These are phyloP conservation scores for Acaromyces ingoldii DNA, from an alignment of 1,284 basidiomycete genomes.

Conservation along the genomic window DNA sequence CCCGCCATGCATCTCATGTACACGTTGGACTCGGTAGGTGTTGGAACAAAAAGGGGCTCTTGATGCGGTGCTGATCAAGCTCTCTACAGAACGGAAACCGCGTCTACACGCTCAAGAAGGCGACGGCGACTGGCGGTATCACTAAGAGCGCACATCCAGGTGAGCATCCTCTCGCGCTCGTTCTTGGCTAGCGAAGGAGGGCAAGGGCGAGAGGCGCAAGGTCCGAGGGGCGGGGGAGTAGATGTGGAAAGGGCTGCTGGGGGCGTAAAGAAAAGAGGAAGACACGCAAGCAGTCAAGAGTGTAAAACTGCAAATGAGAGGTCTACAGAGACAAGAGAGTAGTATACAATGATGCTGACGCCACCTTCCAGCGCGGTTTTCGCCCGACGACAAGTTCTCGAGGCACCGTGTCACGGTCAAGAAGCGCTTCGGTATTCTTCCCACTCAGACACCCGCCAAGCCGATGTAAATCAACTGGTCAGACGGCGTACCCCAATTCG, in stretches of 20 bases:
- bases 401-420: conserved; percentile 49
- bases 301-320: too few relatives aligned
- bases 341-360: too few relatives aligned
- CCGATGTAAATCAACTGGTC: conserved; percentile 29
- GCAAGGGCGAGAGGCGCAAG: too few relatives aligned
- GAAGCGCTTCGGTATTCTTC: conserved; percentile 46
- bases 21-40: conserved; percentile 42
- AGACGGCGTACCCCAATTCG: conserved; percentile 10
- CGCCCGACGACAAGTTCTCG: conserved; percentile 51
- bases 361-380: conserved; percentile 41
- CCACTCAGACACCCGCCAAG: conserved; percentile 38
- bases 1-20: conserved; percentile 51
- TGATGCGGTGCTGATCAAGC: neutral
- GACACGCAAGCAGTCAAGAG: too few relatives aligned
- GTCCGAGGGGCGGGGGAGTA: too few relatives aligned
- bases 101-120: conserved; percentile 50
- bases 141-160: conserved; percentile 48
- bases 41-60: neutral
- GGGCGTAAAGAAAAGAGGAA: too few relatives aligned
- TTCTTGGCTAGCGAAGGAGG: too few relatives aligned
- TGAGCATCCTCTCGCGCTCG: conserved; percentile 8
- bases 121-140: conserved; percentile 34
- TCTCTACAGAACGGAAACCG: conserved; percentile 44
- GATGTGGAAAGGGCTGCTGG: too few relatives aligned
- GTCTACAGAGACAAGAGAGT: too few relatives aligned